Evolutionary conservation across 2,329 filamentous ascomycete species (phyloP), one percentile per base, ranked within the genome.

Genomic region (Epichloe amarillans): DNA sequence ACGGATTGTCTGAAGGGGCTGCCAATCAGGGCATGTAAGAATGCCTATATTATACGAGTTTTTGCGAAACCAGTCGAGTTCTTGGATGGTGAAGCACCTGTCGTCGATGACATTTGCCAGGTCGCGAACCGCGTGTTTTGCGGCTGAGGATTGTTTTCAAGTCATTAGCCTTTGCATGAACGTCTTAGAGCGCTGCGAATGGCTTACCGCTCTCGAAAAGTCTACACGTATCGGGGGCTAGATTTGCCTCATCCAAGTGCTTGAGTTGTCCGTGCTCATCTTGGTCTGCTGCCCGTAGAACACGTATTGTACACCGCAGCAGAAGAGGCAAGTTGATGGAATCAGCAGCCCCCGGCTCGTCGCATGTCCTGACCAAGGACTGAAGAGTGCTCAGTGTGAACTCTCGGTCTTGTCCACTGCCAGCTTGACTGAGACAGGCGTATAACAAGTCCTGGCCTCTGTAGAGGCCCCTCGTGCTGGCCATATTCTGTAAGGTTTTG

Each of bases 41-140:
- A 91, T 66, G 0, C 82, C 83, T 6, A 89, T 64, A 56, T 93
- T 94, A 69, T 94, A 95, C 1, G 84, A 76, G 55, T 86, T 91
- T 55, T 83, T 83, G 38, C 83, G 84, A 62, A 95, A 90, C 88
- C 88, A 95, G 57, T 90, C 77, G 3, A 94, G 71, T 58, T 95
- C 88, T 3, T 72, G 63, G 0, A 74, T 52, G 0, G 75, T 77
- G 60, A 89, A 88, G 1, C 74, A 52, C 54, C 66, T 77, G 35
- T 66, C 64, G 8, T 69, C 71, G 17, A 68, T 58, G 40, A 58
- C 62, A 55, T 69, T 69, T 48, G 61, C 69, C 3, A 60, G 67
- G 17, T 62, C 65, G 52, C 65, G 56, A 35, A 68, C 52, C 19
- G 65, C 59, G 50, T 59, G 49, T 26, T 59, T 57, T 23, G 60